Evolutionary conservation across 768 basidiomycete species (phyloP), one percentile per base, ranked within the genome.

Genomic region (Trametes meyenii): DNA sequence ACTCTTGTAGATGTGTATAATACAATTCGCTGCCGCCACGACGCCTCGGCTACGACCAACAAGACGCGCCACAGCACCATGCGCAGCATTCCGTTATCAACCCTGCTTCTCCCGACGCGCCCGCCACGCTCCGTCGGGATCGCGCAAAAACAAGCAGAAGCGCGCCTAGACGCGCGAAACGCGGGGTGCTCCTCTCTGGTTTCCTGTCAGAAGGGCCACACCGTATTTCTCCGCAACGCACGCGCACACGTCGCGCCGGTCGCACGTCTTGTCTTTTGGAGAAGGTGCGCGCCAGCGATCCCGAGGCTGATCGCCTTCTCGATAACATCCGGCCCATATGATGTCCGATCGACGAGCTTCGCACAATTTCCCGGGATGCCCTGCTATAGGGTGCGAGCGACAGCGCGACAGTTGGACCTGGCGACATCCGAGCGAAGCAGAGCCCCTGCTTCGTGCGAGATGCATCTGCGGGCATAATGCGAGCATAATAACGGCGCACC

Each of bases 1-100:
- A n/a, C 36, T 10, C 39, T 33, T 39, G 58, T 53, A 64, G 39
- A 43, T 36, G 24, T 60, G 53, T 59, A 58, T 57, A 54, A 39
- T 54, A 58, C 55, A 38, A 16, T 13, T 24, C 21, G 21, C 21
- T 48, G 46, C 13, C 26, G n/a, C 12, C 21, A 19, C 10, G 11
- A 48, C 46, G 7, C 46, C 23, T 16, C 46, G 10, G 10, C 46
- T 39, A 21, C 19, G 40, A 38, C 26, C 23, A 42, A 58, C 57
- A 58, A 50, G 49, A 50, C 49, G 13, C 24, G 49, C 33, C 29
- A 39, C 48, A 48, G 17, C 14, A 38, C 39, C 38, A 42, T 36
- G 21, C 39, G 5, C 36, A 23, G 46, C 46, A 17, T 29, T n/a
- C n/a, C n/a, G n/a, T n/a, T 50, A 58, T 50, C 56, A 33, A 26